Conservation (phyloP, 176 grass and related monocot species). For the Oryza meridionalis region DNA sequence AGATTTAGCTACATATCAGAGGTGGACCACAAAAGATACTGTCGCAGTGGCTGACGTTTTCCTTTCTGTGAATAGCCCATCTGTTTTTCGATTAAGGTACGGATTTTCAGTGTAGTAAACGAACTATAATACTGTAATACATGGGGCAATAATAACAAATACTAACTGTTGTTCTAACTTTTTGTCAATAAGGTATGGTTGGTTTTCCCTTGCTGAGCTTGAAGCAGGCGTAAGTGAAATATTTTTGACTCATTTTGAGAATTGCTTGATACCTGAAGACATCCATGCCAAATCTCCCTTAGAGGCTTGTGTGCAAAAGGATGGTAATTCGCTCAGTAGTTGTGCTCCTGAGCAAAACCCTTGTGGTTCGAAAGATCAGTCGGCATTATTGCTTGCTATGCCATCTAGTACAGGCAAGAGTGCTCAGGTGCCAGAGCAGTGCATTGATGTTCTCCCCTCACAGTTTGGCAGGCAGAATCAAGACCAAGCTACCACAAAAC, state of each 20-base stretch:
- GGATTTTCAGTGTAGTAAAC: slow-evolving; percentile 17
- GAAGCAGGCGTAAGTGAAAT: slow-evolving; percentile 56
- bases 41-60: slow-evolving; percentile 74
- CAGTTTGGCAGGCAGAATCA: slow-evolving; percentile 42
- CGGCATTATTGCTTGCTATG: slow-evolving; percentile 32
- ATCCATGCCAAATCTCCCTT: slow-evolving; percentile 46
- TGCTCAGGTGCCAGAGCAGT: slow-evolving; percentile 11
- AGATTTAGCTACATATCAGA: slow-evolving; percentile 73
- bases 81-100: slow-evolving; percentile 95
- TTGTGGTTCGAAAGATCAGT: slow-evolving; percentile 44
- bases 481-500: slow-evolving; percentile 52
- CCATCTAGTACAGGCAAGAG: slow-evolving; percentile 35
- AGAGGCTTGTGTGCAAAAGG: slow-evolving; percentile 38
- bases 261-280: slow-evolving; percentile 61
- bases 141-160: neutral
- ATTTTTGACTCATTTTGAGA: slow-evolving; percentile 55
- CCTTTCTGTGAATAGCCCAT: slow-evolving; percentile 75
- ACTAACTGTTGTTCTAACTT: slow-evolving; percentile 28
- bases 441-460: slow-evolving; percentile 23
- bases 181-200: slow-evolving; percentile 80
- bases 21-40: slow-evolving; percentile 80
- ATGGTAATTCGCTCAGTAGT: slow-evolving; percentile 36
- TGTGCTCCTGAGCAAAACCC: slow-evolving; percentile 40
- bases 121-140: slow-evolving; percentile 16
- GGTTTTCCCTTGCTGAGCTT: slow-evolving; percentile 76